Base-by-base conservation (phyloP, 176 grass and related monocot genomes). In the Oropetium thomaeum region DNA sequence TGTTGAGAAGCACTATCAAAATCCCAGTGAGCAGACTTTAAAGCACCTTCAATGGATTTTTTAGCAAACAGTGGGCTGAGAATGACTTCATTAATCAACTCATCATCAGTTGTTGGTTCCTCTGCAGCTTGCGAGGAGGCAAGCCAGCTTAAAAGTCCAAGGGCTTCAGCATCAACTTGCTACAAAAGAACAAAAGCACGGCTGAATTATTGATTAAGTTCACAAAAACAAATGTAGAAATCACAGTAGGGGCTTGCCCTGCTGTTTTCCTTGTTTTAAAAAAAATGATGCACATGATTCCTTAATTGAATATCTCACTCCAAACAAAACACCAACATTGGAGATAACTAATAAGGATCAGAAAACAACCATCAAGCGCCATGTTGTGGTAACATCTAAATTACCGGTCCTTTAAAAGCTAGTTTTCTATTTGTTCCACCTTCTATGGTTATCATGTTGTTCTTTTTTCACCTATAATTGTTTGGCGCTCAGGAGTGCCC, bases 81-180 rank as follows among this genome's bases (percentile, higher is more conserved):
- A 84, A 91, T 93, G 85, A 71, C 85, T 87, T 97, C 90, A 70
- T 87, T 87, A 19, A 77, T 81, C 82, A 91, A 80, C 59, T 93
- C 94, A 82, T 91, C 94, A 25, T 97, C 94, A 63, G 72, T 84
- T 83, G 77, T 83, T 27, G 79, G 78, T 73, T 93, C 90, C 41
- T 93, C 91, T 71, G 74, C 88, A 67, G 86, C 88, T 83, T 97
- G 94, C 8, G 94, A 93, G 67, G 90, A 97, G 7, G 88, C 88
- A 61, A 97, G 58, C 94, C 94, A 97, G 67, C 86, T 89, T 87
- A 97, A 79, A 73, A 97, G 90, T 20, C 83, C 90, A 91, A 97
- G 83, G 27, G 83, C 86, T 70, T 97, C 88, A 81, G 84, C 79
- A 85, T 90, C 86, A 28, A 89, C 65, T 49, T 23, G 74, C 94